Percentiles rank a stretch among this genome's conserved stretches.
These are phyloP conservation scores for Plasmopara muralis DNA, from an alignment of 352 stramenopile species.

Conservation along the genomic window DNA sequence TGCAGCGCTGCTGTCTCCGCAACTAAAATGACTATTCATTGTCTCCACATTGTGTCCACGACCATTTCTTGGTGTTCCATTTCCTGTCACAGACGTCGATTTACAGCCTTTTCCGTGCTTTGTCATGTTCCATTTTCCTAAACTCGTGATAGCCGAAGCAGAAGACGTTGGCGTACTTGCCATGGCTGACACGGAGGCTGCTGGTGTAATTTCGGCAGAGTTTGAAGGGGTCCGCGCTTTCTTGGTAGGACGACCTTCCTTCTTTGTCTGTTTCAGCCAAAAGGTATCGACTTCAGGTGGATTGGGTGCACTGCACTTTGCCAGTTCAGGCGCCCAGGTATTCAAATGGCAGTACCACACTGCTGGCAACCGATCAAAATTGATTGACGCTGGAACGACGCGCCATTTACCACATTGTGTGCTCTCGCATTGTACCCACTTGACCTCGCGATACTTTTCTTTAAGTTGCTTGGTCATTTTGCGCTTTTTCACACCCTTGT, in stretches of 20 bases:
- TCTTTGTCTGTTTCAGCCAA: constrained; percentile 59
- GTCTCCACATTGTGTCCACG: constrained; percentile 4
- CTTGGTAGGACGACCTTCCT: constrained; percentile 46
- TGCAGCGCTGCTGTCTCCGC: neutral
- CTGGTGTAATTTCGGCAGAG: constrained; percentile 6
- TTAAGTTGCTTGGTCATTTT: constrained; percentile 70
- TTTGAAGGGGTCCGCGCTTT: constrained; percentile 30
- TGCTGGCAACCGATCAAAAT: constrained; percentile 84
- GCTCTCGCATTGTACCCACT: constrained; percentile 95
- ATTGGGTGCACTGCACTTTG: constrained; percentile 62
- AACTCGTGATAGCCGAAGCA: constrained; percentile 15
- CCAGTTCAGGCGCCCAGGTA: constrained; percentile 66
- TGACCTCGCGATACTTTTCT: constrained; percentile 78
- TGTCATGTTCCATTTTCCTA: neutral
- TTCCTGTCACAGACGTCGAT: constrained; percentile 12
- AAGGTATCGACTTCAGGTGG: constrained; percentile 66
- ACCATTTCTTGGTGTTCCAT: constrained; percentile 1
- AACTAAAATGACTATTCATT: neutral
- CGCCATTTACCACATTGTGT: constrained; percentile 94
- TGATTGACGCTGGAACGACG: constrained; percentile 87
- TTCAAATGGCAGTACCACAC: constrained; percentile 86
- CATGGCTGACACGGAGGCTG: constrained; percentile 12
- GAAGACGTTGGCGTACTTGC: constrained; percentile 10
- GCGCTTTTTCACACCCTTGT: constrained; percentile 71
- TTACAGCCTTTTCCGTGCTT: constrained; percentile 28